Evolutionary conservation across 2,329 filamentous ascomycete genomes (phyloP), one percentile per base, ranked within the genome.

Genomic region (Neopestalotiopsis rosae): DNA sequence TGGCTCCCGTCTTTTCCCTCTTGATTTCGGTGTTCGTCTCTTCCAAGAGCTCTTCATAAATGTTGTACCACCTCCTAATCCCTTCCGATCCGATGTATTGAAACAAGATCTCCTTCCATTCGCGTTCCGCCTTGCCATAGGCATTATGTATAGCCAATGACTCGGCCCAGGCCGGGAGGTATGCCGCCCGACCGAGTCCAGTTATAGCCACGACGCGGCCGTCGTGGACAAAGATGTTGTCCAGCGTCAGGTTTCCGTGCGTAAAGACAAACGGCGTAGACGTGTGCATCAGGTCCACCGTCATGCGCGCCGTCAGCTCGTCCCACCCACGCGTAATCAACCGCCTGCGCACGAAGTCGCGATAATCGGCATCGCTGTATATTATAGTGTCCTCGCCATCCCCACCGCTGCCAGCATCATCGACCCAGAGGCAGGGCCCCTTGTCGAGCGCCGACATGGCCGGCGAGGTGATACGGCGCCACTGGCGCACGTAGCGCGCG

Each of bases 181-280:
- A 56, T 20, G 67, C 67, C 7, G 67, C 67, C 10, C 61, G 42
- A 17, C 42, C 62, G 20, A 63, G 62, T 9, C 67, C 67, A 6
- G 42, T 28, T 32, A 68, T 61, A 20, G 67, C 61, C 3, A 49
- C 40, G 12, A 68, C 67, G 14, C 24, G 20, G 17, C 34, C 38
- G 24, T 65, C 58, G 66, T 61, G 66, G 3, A 76, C 67, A 20
- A 73, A 34, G 9, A 77, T 72, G 63, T 77, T 76, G 13, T 65
- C 38, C 30, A 67, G 69, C 10, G 75, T 76, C 56, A 78, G 61
- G 62, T 78, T 73, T 38, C 76, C 76, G 52, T 78, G 76, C 20
- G 76, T 77, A 20, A 78, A 67, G 1, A 74, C 70, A 52, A 71
- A 75, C 1, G 75, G 73, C 3, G 70, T 66, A 0, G 73, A 74